These are phyloP conservation scores for Eremothecium coryli DNA, from an alignment of 1,139 yeast species.

Conservation along the genomic window DNA sequence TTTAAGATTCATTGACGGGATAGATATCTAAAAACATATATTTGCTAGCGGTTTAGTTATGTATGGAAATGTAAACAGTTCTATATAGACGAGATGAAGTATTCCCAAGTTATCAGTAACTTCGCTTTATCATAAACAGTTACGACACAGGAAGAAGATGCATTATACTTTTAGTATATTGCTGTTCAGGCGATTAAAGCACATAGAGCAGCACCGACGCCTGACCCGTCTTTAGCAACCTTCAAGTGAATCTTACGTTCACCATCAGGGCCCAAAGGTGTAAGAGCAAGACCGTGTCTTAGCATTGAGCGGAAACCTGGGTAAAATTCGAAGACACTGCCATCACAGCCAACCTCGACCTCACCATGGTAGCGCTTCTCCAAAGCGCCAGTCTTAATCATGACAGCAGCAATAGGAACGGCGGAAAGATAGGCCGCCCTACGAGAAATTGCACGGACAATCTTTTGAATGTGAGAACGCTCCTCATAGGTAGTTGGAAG, in stretches of 20 bases:
- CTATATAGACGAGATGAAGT: too few species aligned
- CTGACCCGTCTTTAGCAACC: conserved; percentile 89
- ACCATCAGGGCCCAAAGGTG: conserved; percentile 64
- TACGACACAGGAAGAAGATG: too few species aligned
- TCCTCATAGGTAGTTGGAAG: conserved; percentile 61
- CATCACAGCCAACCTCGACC: conserved; percentile 91
- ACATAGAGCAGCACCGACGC: conserved; percentile 93
- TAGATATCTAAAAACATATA: too few species aligned
- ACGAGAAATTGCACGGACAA: conserved; percentile 69
- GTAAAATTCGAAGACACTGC: conserved; percentile 83
- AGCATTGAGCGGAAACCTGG: conserved; percentile 77
- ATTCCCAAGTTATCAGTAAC: too few species aligned
- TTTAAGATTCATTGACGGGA: too few species aligned
- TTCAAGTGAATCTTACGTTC: conserved; percentile 61
- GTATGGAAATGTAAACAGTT: too few species aligned
- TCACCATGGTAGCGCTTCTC: conserved; percentile 48
- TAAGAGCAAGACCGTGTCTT: conserved; percentile 61
- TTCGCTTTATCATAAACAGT: too few species aligned
- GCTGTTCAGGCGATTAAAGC: conserved; percentile 39
- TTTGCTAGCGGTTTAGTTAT: too few species aligned
- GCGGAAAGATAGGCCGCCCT: conserved; percentile 85
- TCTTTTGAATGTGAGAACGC: conserved; percentile 56
- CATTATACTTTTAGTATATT: too few species aligned
- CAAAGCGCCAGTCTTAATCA: conserved; percentile 48
- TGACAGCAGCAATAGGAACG: conserved; percentile 77